Base-by-base conservation (phyloP, 108 stramenopile species). In the Aurantiochytrium sp. region DNA sequence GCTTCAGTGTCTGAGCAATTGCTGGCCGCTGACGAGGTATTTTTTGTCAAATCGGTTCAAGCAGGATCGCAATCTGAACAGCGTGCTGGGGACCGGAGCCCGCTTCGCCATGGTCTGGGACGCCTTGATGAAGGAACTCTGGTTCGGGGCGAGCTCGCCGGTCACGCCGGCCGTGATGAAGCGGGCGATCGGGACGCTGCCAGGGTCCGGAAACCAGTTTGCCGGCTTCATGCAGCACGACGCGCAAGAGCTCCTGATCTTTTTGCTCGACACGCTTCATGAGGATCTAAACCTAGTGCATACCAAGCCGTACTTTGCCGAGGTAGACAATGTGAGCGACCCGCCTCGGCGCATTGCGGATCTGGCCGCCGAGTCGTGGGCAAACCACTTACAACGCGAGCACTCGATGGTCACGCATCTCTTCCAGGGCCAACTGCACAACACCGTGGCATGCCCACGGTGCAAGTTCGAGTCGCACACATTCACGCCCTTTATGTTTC, bases 211-310 rank as follows among this genome's bases (percentile, higher is more conserved):
- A 2, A 93, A 97, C 42, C 95, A 96, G 87, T 99, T 99, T 89
- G 90, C 96, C 55, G 99, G 99, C 4, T 98, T 98, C 88, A 95
- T 97, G 87, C 99, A 99, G 92, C 99, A 99, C 85, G 99, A 99
- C 88, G 96, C 96, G 5, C 98, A 98, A 88, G 99, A 99, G 87
- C 91, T 99, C 24, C 96, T 97, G 73, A 95, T 92, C 31, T 98
- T 97, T 87, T 90, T 99, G 36, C 87, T 99, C 17, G 99, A 98
- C 88, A 96, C 96, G 4, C 90, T 99, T 36, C 99, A 99, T 91
- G 99, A 99, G 90, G 99, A 99, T 89, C 97, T 97, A 31, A 99
- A 99, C 91, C 95, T 96, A 4, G 91, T 98, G 36, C 92, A 92
- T 4, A 94, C 93, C 85, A 99, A 98, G 91, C 97, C 97, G 17